Base-by-base conservation (phyloP, 768 basidiomycete species). In the Trametes maxima region DNA sequence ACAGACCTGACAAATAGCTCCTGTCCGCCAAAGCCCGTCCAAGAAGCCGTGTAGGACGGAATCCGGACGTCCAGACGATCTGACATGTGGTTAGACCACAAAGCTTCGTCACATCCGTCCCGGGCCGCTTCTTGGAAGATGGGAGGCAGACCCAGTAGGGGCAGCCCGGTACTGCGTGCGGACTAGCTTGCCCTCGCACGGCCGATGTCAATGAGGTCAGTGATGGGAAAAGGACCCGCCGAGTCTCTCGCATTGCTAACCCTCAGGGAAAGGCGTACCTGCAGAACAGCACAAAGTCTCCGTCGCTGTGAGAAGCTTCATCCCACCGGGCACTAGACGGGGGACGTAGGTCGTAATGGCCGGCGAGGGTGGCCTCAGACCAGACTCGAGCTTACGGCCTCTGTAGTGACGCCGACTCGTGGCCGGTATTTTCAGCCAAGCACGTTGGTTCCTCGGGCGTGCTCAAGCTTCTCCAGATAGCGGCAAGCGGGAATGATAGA, bases 401-500 rank as follows among this genome's bases (percentile, higher is more conserved):
- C 40, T 21, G 40, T 58, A 58, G 39, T 24, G 35, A 33, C 17
- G 24, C 14, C 25, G 22, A 33, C 25, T 35, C 43, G 35, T 43
- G 54, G 40, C 40, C 13, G 36, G 57, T 58, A 58, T 58, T 58
- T 58, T 58, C 57, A 58, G 48, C 43, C 37, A 24, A 58, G 46
- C 56, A 57, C 48, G 57, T 40, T 50, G 28, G 40, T n/a, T 39
- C 19, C 47, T 49, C 57, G 57, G 28, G 35, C 17, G 22, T 42
- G 56, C 56, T 49, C 48, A 50, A 36, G 48, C 57, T 58, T 58
- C 57, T 48, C 46, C 36, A 37, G 57, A 58, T 58, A 58, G 57
- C 48, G 57, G 57, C 57, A 44, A 48, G 43, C 57, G 57, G 57
- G 46, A 42, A 58, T 44, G 48, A 58, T 36, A 50, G 48, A 42